phyloP scores from a whole-genome alignment of 495 filamentous ascomycete genomes.

The Penicillium canariense region DNA sequence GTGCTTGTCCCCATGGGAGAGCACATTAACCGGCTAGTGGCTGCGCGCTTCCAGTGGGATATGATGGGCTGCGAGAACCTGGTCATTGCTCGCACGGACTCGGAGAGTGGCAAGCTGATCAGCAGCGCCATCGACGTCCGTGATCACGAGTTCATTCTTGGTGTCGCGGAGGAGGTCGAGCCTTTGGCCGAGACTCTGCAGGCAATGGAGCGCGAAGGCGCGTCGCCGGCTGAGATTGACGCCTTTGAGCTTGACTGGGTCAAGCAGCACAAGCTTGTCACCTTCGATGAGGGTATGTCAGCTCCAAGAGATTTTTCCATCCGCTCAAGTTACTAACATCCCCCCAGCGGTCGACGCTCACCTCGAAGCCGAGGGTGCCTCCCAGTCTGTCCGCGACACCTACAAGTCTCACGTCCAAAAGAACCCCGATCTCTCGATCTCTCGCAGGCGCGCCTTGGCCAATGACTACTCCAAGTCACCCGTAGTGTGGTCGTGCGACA shows the following conservation, averaged over 20 bases:
- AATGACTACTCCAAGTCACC: constrained; percentile 60
- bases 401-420: constrained; percentile 61
- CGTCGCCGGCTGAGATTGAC: constrained; percentile 76
- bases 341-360: constrained; percentile 66
- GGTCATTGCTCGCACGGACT: constrained; percentile 91
- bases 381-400: constrained; percentile 57
- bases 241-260: constrained; percentile 86
- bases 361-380: constrained; percentile 59
- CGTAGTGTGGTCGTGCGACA: constrained; percentile 84
- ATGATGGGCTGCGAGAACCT: constrained; percentile 94
- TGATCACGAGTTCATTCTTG: constrained; percentile 95
- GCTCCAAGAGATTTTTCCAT: background rate
- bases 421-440: constrained; percentile 71
- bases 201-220: constrained; percentile 78
- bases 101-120: constrained; percentile 86
- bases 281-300: constrained; percentile 76
- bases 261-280: constrained; percentile 78
- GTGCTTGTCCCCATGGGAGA: constrained; percentile 92
- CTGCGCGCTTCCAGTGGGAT: constrained; percentile 96
- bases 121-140: constrained; percentile 87
- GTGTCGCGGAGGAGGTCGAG: constrained; percentile 67
- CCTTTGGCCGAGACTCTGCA: constrained; percentile 89
- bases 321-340: constrained; percentile 19
- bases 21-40: constrained; percentile 91
- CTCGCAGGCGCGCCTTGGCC: constrained; percentile 70